Conservation (phyloP, 805 yeast species). For the Grigorovia transvaalensis region DNA sequence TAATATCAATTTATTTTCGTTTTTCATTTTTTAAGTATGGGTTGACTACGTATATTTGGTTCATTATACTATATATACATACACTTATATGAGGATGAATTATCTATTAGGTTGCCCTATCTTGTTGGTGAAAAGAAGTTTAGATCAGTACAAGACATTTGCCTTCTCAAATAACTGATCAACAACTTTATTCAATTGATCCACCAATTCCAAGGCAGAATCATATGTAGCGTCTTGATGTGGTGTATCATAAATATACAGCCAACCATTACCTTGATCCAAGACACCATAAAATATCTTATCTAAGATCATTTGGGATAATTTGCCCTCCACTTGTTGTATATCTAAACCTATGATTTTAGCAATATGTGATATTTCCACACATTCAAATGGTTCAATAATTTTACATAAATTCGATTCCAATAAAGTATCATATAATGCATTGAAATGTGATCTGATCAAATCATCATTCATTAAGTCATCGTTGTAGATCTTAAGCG, state of each 20-base stretch:
- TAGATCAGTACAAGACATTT: slow-evolving; percentile 53
- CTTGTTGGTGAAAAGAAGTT: background rate
- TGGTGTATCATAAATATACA: slow-evolving; percentile 83
- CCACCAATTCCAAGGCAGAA: slow-evolving; percentile 75
- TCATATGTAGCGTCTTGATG: slow-evolving; percentile 81
- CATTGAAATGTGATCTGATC: slow-evolving; percentile 84
- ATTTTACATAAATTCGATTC: slow-evolving; percentile 90
- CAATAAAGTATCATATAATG: slow-evolving; percentile 82
- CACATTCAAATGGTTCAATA: slow-evolving; percentile 91
- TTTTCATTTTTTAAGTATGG: background rate
- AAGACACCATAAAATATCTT: slow-evolving; percentile 91
- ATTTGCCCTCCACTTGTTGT: slow-evolving; percentile 84
- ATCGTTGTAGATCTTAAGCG: slow-evolving; percentile 54
- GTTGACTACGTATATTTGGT: background rate
- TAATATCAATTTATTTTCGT: background rate
- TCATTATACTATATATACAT: background rate
- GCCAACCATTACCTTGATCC: slow-evolving; percentile 98
- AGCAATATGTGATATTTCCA: slow-evolving; percentile 85
- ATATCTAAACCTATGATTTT: slow-evolving; percentile 78
- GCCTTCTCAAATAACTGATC: slow-evolving; percentile 93
- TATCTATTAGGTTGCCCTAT: background rate
- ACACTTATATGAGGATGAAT: background rate
- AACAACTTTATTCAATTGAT: slow-evolving; percentile 77
- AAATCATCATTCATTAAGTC: slow-evolving; percentile 82
- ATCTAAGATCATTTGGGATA: slow-evolving; percentile 93